phyloP scores from a whole-genome alignment of 2,329 filamentous ascomycete species.

The Colletotrichum spaethianum region DNA sequence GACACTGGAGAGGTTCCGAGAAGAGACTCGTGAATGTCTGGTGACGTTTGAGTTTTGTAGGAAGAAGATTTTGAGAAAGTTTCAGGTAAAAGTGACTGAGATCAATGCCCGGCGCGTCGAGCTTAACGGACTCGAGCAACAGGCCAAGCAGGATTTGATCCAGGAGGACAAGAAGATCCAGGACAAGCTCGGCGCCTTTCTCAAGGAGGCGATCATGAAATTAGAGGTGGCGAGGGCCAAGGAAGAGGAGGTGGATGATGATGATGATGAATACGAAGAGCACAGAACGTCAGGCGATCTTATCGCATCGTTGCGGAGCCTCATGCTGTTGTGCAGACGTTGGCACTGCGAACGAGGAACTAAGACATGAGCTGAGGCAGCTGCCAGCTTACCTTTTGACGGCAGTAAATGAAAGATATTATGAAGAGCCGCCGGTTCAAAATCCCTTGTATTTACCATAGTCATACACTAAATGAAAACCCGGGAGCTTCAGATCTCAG shows the following conservation, averaged over 20 bases:
- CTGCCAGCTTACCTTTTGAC: not conserved
- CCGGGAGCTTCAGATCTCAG: not conserved
- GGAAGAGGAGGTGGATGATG: no score
- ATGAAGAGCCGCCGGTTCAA: not conserved
- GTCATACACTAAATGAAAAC: no score
- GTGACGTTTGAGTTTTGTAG: not conserved
- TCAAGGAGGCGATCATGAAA: not conserved
- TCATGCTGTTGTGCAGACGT: not conserved
- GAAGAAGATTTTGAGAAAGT: not conserved
- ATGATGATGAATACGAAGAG: not conserved
- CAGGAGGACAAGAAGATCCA: not conserved
- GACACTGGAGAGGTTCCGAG: not conserved
- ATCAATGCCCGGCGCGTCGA: not conserved
- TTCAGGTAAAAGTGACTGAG: not conserved
- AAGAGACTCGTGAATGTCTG: not conserved
- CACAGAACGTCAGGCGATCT: not conserved
- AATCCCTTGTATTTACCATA: no score
- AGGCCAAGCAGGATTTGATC: not conserved
- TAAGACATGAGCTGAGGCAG: not conserved
- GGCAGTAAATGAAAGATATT: no score
- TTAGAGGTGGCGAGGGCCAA: not conserved
- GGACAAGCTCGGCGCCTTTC: not conserved
- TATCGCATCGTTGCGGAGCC: not conserved
- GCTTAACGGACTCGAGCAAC: not conserved
- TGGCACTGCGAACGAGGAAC: no score